These are phyloP conservation scores for Tolypocladium pustulatum DNA, from an alignment of 2,329 filamentous ascomycete genomes.

Conservation along the genomic window DNA sequence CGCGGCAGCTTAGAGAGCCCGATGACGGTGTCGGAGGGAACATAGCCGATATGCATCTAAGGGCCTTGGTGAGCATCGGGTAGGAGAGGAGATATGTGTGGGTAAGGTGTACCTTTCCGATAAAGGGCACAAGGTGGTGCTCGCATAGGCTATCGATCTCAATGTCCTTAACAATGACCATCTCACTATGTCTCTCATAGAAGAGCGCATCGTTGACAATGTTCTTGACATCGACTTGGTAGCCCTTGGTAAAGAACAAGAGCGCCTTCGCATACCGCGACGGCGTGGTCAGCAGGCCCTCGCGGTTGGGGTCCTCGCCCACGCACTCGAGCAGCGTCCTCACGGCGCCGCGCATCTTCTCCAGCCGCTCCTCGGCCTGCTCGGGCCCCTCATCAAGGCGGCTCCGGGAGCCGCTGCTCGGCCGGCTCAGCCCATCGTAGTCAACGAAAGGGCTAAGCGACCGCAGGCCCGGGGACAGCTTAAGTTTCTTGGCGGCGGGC, in stretches of 20 bases:
- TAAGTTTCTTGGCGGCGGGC: too few relatives aligned
- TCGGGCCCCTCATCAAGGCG: too few relatives aligned
- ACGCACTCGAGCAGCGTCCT: slow-evolving; percentile 58
- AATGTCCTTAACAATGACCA: slow-evolving; percentile 97
- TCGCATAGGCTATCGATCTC: slow-evolving; percentile 92
- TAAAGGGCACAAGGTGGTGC: slow-evolving; percentile 95
- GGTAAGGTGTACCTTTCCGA: slow-evolving; percentile 59
- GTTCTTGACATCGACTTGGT: slow-evolving; percentile 85
- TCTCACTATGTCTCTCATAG: slow-evolving; percentile 90
- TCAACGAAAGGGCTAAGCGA: too few relatives aligned
- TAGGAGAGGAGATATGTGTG: too few relatives aligned
- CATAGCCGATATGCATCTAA: slow-evolving; percentile 98
- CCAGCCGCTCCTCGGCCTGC: slow-evolving; percentile 33
- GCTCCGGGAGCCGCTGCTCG: too few relatives aligned
- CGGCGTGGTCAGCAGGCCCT: slow-evolving; percentile 58
- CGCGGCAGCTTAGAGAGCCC: slow-evolving; percentile 92
- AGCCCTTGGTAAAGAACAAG: slow-evolving; percentile 84
- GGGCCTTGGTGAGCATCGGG: neutral
- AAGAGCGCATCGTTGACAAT: slow-evolving; percentile 93
- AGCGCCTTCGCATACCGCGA: slow-evolving; percentile 90
- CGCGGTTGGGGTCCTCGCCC: slow-evolving; percentile 56
- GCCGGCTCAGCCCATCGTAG: too few relatives aligned
- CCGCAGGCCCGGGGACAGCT: too few relatives aligned
- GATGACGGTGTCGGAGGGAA: slow-evolving; percentile 81
- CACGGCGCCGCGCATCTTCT: slow-evolving; percentile 51